Conservation (phyloP, 31 red algal genomes). For the Porphyra umbilicalis region DNA sequence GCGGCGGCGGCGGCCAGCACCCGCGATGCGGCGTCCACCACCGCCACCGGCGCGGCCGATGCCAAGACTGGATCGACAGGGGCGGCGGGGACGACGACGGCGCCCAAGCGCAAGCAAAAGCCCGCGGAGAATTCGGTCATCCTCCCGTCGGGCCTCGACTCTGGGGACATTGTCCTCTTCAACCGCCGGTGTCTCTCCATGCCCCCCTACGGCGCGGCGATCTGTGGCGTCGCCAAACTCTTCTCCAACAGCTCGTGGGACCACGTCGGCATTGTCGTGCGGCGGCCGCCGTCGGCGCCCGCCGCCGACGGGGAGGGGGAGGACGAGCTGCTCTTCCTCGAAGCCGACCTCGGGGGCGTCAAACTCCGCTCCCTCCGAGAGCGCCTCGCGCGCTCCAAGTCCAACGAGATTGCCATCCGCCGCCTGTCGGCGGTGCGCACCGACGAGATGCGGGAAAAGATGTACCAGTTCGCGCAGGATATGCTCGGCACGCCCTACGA, state of each 20-base stretch:
- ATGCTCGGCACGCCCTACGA: constrained; percentile 89
- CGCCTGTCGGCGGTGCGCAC: constrained; percentile 73
- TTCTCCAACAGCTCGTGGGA: constrained; percentile 92
- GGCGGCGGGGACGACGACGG: neutral
- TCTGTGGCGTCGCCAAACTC: constrained; percentile 82
- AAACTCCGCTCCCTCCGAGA: constrained; percentile 81
- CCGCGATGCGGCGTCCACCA: neutral
- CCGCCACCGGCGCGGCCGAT: neutral
- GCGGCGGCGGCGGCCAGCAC: neutral
- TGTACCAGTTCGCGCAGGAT: constrained; percentile 72
- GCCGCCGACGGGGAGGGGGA: neutral
- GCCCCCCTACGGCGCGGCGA: constrained; percentile 63
- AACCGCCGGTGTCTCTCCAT: constrained; percentile 86
- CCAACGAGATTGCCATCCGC: constrained; percentile 92
- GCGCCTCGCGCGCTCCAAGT: constrained; percentile 67
- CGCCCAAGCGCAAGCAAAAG: neutral
- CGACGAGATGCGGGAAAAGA: constrained; percentile 51
- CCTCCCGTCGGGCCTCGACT: constrained; percentile 77
- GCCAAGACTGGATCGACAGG: neutral
- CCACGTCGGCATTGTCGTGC: constrained; percentile 93
- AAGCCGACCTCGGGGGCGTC: constrained; percentile 94
- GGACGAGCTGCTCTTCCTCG: constrained; percentile 79
- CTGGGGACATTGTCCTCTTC: constrained; percentile 96
- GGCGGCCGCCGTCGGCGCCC: constrained; percentile 32
- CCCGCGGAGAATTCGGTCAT: neutral